Base-by-base conservation (phyloP, 805 yeast genomes). In the Wickerhamomyces rabaulensis region DNA sequence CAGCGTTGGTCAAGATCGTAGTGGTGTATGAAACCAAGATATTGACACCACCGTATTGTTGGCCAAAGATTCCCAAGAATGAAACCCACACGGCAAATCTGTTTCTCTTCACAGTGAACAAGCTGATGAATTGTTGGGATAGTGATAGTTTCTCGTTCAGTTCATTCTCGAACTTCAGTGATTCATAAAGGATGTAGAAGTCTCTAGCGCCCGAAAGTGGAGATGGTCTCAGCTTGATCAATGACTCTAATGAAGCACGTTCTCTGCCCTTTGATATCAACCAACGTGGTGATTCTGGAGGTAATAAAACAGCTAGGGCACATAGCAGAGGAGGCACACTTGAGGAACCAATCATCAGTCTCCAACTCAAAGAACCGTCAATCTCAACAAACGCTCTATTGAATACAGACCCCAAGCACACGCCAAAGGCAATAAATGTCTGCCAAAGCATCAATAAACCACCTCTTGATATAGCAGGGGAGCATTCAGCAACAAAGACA, bases 201-300 rank as follows among this genome's bases (percentile, higher is more conserved):
- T 82, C 88, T 51, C 85, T 74, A 0, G 88, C 87, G 25, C 52
- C 52, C 13, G 43, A 21, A 4, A 49, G 16, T 12, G 40, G 37
- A 9, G 69, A 67, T 43, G 62, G 57, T 52, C 88, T 69, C 49
- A 82, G 70, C 25, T 60, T 55, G 23, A 56, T 50, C 53, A 83
- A 69, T 2, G 85, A 68, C 26, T 70, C 67, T 52, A 67, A 76
- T 0, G 87, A 81, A 20, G 78, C 76, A 16, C 43, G 48, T 50
- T 75, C 73, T 44, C 75, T 64, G 13, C 68, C 75, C 56, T 77
- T 73, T 48, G 74, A 73, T 69, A 83, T 74, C 46, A 78, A 73
- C 86, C 86, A 82, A 52, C 89, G 70, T 9, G 89, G 88, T 12
- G 85, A 78, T 58, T 82, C 89, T 3, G 88, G 88, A 7, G 79